Evolutionary conservation across 345 rosid species (phyloP).

Genomic region (Erodium maritimum): DNA sequence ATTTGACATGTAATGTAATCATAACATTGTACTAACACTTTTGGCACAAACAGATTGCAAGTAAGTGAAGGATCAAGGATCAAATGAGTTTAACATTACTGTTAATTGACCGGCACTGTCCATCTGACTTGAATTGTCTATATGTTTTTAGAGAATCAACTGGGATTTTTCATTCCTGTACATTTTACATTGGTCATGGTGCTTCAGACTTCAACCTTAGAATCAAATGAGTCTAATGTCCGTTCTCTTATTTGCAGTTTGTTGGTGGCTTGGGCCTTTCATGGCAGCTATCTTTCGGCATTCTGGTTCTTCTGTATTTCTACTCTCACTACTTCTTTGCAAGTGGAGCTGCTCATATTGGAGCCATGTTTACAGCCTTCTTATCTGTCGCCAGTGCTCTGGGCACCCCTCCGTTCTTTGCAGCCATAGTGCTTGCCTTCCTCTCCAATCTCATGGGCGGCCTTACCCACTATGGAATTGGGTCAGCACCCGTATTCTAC

Average conservation of each 20-base stretch:
- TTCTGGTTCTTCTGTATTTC: conserved; percentile 92
- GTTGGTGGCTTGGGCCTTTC: conserved; percentile 97
- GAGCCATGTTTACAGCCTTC: conserved; percentile 99
- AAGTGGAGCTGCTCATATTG: conserved; percentile 97
- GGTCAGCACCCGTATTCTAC: conserved; percentile 92
- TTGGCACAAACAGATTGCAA: no score
- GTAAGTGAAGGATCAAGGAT: no score
- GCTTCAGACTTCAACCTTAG: no score
- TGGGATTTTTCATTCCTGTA: no score
- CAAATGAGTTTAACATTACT: no score
- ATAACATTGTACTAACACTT: no score
- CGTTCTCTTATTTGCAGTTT: conserved; percentile 38
- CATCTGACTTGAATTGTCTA: no score
- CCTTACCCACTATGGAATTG: conserved; percentile 94
- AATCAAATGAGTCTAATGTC: neutral
- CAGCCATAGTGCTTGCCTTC: conserved; percentile 81
- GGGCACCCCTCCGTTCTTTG: conserved; percentile 84
- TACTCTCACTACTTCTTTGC: conserved; percentile 99
- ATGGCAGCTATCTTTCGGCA: conserved; percentile 93
- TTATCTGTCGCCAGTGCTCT: conserved; percentile 91
- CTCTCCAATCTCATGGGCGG: conserved; percentile 99
- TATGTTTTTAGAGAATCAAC: no score
- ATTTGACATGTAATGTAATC: no score
- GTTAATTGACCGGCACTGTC: no score
- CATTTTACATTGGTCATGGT: no score